Evolutionary conservation across 2,329 filamentous ascomycete species (phyloP).

Genomic region (Fusarium bactridioides): DNA sequence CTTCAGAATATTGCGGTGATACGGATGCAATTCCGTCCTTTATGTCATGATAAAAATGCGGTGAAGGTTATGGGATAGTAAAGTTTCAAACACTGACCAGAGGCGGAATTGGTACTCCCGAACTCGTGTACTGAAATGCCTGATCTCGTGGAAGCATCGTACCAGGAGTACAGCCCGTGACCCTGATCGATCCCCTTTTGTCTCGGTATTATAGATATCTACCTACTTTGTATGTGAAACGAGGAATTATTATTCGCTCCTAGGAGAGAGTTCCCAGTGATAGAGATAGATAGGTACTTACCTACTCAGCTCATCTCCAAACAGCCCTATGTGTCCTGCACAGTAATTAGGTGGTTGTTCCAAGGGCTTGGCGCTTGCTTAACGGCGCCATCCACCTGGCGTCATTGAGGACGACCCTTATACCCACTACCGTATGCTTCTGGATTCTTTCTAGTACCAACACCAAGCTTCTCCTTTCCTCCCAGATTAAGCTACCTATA

Average conservation of each 20-base stretch:
- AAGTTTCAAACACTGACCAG: neutral
- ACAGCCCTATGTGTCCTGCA: constrained; percentile 9
- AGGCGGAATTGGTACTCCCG: neutral
- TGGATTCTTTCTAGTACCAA: constrained; percentile 25
- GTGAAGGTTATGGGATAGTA: neutral
- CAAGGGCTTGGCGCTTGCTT: constrained; percentile 19
- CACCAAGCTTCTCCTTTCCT: constrained; percentile 11
- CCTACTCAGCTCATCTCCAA: neutral
- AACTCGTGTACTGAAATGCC: neutral
- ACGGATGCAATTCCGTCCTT: neutral
- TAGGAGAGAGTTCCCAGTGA: neutral
- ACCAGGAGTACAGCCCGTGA: neutral
- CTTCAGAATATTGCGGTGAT: neutral
- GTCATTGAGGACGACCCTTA: constrained; percentile 16
- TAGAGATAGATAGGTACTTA: neutral
- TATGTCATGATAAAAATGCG: constrained; percentile 16
- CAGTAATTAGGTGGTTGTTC: neutral
- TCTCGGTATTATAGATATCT: neutral
- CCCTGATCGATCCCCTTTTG: neutral
- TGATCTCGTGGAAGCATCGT: constrained; percentile 5
- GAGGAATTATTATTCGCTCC: neutral
- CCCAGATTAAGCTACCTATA: constrained; percentile 15
- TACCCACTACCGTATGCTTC: constrained; percentile 13
- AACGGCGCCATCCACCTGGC: constrained; percentile 23
- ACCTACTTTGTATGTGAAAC: neutral